These are phyloP conservation scores for Casuarina cunninghamiana DNA, from an alignment of 306 rosid species.

Conservation along the genomic window DNA sequence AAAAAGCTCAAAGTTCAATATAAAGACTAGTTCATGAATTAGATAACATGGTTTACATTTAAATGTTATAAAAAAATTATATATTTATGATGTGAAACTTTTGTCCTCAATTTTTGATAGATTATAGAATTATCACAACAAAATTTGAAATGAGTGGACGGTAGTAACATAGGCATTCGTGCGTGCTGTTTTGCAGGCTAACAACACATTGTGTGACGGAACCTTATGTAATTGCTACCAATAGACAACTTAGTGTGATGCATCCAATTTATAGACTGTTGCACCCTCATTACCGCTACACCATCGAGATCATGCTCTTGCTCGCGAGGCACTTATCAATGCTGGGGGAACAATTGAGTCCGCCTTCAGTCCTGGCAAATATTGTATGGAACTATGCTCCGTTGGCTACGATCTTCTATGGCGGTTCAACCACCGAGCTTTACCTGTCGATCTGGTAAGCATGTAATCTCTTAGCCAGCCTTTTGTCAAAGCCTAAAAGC, in stretches of 20 bases:
- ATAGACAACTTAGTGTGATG: conserved; percentile 74
- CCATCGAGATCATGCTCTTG: conserved; percentile 80
- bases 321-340: conserved; percentile 72
- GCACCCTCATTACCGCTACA: conserved; percentile 85
- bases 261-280: conserved; percentile 76
- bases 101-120: too few relatives aligned
- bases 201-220: conserved; percentile 80
- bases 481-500: too few relatives aligned
- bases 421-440: conserved; percentile 62
- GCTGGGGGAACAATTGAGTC: conserved; percentile 68
- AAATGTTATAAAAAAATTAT: too few relatives aligned
- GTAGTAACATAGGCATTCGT: background rate
- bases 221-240: conserved; percentile 80
- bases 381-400: conserved; percentile 62
- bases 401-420: conserved; percentile 59
- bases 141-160: background rate
- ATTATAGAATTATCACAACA: background rate
- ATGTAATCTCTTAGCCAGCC: conserved; percentile 39
- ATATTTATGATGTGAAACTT: too few relatives aligned
- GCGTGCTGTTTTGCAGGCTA: conserved; percentile 45
- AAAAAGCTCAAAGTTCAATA: too few relatives aligned
- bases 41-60: too few relatives aligned
- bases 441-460: conserved; percentile 69
- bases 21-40: background rate
- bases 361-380: conserved; percentile 57